Percentiles rank a stretch among this genome's conserved stretches.
Conservation (phyloP, 495 filamentous ascomycete species). For the Annulohypoxylon bovei region DNA sequence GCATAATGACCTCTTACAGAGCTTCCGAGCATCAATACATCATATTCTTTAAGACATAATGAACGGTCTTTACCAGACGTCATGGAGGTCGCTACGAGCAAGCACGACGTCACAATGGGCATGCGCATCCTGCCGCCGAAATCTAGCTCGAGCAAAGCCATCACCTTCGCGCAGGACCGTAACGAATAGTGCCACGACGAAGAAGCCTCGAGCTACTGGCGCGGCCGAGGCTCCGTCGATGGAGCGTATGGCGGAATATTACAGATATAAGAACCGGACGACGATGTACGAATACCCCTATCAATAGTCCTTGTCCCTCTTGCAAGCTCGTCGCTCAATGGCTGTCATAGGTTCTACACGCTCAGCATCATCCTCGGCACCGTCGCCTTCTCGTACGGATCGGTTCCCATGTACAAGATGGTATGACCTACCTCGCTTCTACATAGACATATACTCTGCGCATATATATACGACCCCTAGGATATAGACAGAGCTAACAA, state of each 20-base stretch:
- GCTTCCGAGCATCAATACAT: slow-evolving; percentile 2
- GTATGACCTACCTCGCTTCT: slow-evolving; percentile 53
- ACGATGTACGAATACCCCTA: slow-evolving; percentile 59
- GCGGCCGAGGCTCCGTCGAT: slow-evolving; percentile 52
- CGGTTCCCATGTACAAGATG: slow-evolving; percentile 98
- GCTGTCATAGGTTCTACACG: slow-evolving; percentile 74
- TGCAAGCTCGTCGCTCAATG: slow-evolving; percentile 22
- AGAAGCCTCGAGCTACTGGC: slow-evolving; percentile 26
- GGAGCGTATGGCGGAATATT: slow-evolving; percentile 52
- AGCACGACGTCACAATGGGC: slow-evolving; percentile 41
- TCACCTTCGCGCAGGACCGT: slow-evolving; percentile 29
- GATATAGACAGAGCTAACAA: background rate
- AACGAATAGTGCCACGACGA: slow-evolving; percentile 34
- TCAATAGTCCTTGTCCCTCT: no score
- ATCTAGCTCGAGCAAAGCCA: slow-evolving; percentile 23
- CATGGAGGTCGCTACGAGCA: slow-evolving; percentile 36
- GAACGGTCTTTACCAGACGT: slow-evolving; percentile 41
- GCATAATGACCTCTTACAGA: slow-evolving; percentile 14
- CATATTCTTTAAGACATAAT: slow-evolving; percentile 32
- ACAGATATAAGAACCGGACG: slow-evolving; percentile 66
- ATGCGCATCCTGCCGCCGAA: slow-evolving; percentile 43
- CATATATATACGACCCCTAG: background rate
- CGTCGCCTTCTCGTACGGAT: slow-evolving; percentile 91
- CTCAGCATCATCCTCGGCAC: slow-evolving; percentile 89
- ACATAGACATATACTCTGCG: background rate